Evolutionary conservation across 768 basidiomycete genomes (phyloP).

Genomic region (Russula dissimulans): DNA sequence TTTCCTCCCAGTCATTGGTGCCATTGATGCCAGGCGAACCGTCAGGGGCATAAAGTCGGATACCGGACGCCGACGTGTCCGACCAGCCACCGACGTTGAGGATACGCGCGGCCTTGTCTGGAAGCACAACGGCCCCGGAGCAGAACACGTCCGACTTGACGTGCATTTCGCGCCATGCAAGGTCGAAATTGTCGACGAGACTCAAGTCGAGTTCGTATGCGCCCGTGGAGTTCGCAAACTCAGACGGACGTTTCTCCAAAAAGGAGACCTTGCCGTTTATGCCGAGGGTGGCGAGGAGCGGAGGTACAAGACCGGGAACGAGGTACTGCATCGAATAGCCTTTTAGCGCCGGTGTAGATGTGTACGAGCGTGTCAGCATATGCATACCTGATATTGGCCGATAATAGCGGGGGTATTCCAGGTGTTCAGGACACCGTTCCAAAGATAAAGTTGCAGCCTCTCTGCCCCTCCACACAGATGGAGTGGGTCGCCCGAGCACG

Average conservation of each 20-base stretch:
- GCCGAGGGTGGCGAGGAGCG: constrained; percentile 65
- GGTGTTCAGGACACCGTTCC: constrained; percentile 34
- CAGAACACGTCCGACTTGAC: constrained; percentile 75
- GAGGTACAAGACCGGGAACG: constrained; percentile 56
- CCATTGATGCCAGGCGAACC: constrained; percentile 59
- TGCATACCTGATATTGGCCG: constrained; percentile 61
- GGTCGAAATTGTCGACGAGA: constrained; percentile 34
- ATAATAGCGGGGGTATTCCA: constrained; percentile 61
- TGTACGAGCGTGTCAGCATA: background rate
- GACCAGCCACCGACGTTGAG: constrained; percentile 69
- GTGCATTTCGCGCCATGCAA: constrained; percentile 70
- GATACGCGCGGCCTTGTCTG: constrained; percentile 60
- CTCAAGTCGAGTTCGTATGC: constrained; percentile 70
- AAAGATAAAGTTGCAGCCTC: constrained; percentile 35
- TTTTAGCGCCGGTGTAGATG: background rate
- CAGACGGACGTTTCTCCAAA: constrained; percentile 61
- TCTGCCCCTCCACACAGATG: constrained; percentile 58
- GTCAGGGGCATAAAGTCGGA: constrained; percentile 65
- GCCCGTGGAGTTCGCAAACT: constrained; percentile 57
- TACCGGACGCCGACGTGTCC: constrained; percentile 57
- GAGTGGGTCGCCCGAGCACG: constrained; percentile 63
- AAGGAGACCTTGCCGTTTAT: constrained; percentile 77
- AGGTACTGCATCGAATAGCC: constrained; percentile 29
- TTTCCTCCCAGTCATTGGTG: constrained; percentile 76
- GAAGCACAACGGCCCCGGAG: constrained; percentile 61